A percentile compares a stretch with the other conserved stretches of the same genome.
phyloP scores from a whole-genome alignment of 2,329 filamentous ascomycete species.

The Diaporthe longicolla region DNA sequence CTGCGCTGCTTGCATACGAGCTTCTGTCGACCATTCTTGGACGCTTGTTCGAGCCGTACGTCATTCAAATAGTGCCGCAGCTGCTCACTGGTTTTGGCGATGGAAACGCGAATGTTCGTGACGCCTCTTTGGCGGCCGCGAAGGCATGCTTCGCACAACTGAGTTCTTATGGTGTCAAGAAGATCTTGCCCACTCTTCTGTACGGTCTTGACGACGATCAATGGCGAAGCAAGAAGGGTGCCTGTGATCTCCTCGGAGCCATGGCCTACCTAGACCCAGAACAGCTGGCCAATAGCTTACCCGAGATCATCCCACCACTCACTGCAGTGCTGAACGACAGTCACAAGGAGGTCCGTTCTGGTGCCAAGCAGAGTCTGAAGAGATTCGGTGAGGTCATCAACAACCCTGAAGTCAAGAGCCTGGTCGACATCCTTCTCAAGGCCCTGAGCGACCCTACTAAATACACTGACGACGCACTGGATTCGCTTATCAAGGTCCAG shows the following conservation, averaged over 20 bases:
- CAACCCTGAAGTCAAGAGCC: slow-evolving; percentile 95
- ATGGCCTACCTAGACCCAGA: slow-evolving; percentile 99
- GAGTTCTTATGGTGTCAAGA: slow-evolving; percentile 95
- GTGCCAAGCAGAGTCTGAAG: slow-evolving; percentile 95
- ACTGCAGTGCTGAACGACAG: slow-evolving; percentile 96
- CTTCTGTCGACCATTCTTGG: slow-evolving; percentile 89
- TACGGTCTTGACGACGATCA: slow-evolving; percentile 94
- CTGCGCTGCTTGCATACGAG: slow-evolving; percentile 91
- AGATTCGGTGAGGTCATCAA: slow-evolving; percentile 98
- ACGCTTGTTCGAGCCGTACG: slow-evolving; percentile 93
- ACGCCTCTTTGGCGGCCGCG: slow-evolving; percentile 91
- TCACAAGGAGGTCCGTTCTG: slow-evolving; percentile 94
- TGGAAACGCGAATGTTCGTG: slow-evolving; percentile 87
- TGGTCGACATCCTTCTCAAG: slow-evolving; percentile 93
- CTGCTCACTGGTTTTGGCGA: slow-evolving; percentile 92
- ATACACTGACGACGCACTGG: slow-evolving; percentile 94
- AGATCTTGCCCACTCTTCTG: slow-evolving; percentile 91
- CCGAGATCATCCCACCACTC: slow-evolving; percentile 95
- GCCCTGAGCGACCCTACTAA: slow-evolving; percentile 97
- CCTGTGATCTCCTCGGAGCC: slow-evolving; percentile 94
- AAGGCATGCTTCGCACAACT: slow-evolving; percentile 95
- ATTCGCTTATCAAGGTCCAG: slow-evolving; percentile 96
- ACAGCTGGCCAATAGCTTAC: slow-evolving; percentile 90
- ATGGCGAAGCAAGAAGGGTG: slow-evolving; percentile 98
- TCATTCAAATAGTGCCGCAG: slow-evolving; percentile 95